Percentiles rank a stretch among this genome's conserved stretches.
These are phyloP conservation scores for Clavaria fumosa DNA, from an alignment of 768 basidiomycete species.

Conservation along the genomic window DNA sequence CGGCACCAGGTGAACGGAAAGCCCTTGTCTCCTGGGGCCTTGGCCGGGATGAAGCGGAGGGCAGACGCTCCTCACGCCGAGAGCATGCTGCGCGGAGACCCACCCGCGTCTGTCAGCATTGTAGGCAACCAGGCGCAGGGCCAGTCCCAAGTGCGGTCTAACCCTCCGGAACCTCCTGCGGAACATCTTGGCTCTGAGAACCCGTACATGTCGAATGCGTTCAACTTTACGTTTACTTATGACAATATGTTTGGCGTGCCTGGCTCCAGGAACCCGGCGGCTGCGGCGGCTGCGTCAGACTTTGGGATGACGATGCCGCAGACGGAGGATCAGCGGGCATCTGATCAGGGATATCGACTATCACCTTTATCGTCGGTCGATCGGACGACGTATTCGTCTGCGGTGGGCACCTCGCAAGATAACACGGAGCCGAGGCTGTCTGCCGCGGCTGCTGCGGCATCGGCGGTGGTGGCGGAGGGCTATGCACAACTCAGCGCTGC, in stretches of 20 bases:
- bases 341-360: conserved; percentile 6
- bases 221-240: conserved; percentile 61
- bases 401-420: conserved; percentile 16
- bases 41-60: conserved; percentile 60
- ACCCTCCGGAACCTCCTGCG: conserved; percentile 23
- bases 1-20: conserved; percentile 74
- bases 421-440: conserved; percentile 37
- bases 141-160: conserved; percentile 14
- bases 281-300: conserved; percentile 9
- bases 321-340: conserved; percentile 3
- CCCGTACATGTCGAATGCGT: conserved; percentile 56
- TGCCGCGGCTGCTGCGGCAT: conserved; percentile 46
- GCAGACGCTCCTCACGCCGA: conserved; percentile 67
- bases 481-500: conserved; percentile 53
- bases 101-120: too few relatives aligned
- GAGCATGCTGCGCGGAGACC: conserved; percentile 67
- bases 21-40: conserved; percentile 46
- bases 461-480: conserved; percentile 55
- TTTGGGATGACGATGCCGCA: conserved; percentile 9
- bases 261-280: conserved; percentile 12
- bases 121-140: conserved; percentile 34
- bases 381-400: conserved; percentile 14
- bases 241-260: conserved; percentile 47
- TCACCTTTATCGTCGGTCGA: conserved; percentile 14
- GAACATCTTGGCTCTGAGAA: conserved; percentile 27